phyloP scores from a whole-genome alignment of 2,329 filamentous ascomycete species.

The Stachybotrys chlorohalonatus region DNA sequence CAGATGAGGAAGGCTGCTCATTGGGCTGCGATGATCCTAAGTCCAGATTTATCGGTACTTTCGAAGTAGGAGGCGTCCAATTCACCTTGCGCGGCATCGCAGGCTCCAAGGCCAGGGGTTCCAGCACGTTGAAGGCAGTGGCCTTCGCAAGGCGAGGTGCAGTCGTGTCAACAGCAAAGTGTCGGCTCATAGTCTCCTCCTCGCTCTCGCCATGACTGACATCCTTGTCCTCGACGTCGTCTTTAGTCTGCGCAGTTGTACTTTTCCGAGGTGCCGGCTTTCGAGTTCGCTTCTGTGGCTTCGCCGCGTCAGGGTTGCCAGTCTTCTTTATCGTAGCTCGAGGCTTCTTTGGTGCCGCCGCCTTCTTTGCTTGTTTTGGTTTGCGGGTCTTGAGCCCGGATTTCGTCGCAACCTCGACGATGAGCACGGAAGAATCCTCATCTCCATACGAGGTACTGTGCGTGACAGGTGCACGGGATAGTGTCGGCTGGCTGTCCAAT shows the following conservation, averaged over 20 bases:
- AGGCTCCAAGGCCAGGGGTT: slow-evolving; percentile 29
- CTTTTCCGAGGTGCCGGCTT: not conserved
- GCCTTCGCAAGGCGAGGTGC: not conserved
- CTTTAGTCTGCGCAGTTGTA: not conserved
- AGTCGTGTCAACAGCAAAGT: not conserved
- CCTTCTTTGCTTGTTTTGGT: not conserved
- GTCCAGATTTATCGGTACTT: not conserved
- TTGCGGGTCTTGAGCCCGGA: not conserved
- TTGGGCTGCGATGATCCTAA: not conserved
- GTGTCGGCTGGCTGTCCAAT: not conserved
- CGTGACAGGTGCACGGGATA: not conserved
- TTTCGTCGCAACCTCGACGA: not conserved
- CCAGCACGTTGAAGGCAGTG: slow-evolving; percentile 5
- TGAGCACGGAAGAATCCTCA: not conserved
- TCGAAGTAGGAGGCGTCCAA: slow-evolving; percentile 53
- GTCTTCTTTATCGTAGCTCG: not conserved
- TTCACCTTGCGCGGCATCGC: slow-evolving; percentile 48
- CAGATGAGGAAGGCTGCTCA: not conserved
- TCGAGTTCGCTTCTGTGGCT: not conserved
- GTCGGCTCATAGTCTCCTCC: not conserved
- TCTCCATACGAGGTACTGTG: not conserved
- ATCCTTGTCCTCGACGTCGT: slow-evolving; percentile 4
- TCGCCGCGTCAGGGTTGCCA: not conserved
- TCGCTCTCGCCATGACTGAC: not conserved
- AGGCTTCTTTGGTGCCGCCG: not conserved